A percentile compares a stretch with the other conserved stretches of the same genome.
Evolutionary conservation across 2,329 filamentous ascomycete genomes (phyloP).

Genomic region (Botrytis deweyae): DNA sequence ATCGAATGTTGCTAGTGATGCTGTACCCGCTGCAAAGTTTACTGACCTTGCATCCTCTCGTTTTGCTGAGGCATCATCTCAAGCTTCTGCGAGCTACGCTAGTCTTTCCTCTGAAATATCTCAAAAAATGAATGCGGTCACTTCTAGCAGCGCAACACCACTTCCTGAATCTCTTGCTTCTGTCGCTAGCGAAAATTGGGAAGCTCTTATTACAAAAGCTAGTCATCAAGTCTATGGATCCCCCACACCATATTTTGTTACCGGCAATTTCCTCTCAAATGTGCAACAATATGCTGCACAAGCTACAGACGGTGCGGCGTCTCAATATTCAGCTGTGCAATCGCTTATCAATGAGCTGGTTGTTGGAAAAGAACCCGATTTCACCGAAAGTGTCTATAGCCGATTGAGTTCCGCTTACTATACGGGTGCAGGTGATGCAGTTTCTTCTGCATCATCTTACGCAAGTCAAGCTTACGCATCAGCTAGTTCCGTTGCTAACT

Average conservation of each 20-base stretch:
- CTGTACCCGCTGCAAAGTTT: constrained; percentile 42
- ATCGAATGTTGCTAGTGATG: constrained; percentile 39
- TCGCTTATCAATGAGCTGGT: constrained; percentile 75
- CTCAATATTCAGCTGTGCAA: constrained; percentile 69
- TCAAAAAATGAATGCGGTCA: constrained; percentile 41
- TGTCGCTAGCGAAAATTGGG: constrained; percentile 45
- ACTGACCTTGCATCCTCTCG: constrained; percentile 46
- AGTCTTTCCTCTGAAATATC: constrained; percentile 58
- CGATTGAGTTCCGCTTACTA: constrained; percentile 71
- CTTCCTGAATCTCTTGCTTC: constrained; percentile 53
- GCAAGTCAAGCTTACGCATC: constrained; percentile 48
- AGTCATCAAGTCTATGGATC: constrained; percentile 38
- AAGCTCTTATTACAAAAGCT: constrained; percentile 38
- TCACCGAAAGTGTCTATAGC: constrained; percentile 75
- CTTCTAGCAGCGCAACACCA: constrained; percentile 46
- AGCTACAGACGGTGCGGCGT: constrained; percentile 58
- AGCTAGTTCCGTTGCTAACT: constrained; percentile 46
- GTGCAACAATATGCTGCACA: constrained; percentile 60
- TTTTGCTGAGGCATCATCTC: constrained; percentile 46
- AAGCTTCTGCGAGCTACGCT: constrained; percentile 48
- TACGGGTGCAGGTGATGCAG: constrained; percentile 51
- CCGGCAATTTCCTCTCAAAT: constrained; percentile 46
- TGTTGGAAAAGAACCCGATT: constrained; percentile 73
- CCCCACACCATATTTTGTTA: constrained; percentile 41
- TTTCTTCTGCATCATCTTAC: constrained; percentile 52